phyloP scores from a whole-genome alignment of 2,329 filamentous ascomycete genomes.

The Eutypella sp. region DNA sequence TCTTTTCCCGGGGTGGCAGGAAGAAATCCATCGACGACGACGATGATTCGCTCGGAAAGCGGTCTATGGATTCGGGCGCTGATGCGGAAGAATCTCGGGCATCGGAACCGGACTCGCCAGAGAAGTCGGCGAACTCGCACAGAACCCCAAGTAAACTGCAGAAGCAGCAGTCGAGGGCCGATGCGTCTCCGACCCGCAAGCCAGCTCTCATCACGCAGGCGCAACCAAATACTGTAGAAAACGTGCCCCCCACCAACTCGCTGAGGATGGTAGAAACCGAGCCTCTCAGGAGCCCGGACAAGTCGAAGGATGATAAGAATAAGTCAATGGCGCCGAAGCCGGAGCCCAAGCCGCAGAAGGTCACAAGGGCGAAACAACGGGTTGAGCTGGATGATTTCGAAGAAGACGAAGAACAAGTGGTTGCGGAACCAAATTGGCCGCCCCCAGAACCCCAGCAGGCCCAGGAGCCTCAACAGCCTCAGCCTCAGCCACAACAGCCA shows the following conservation, averaged over 20 bases:
- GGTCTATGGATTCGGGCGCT: constrained; percentile 50
- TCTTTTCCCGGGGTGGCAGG: constrained; percentile 60
- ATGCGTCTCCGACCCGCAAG: constrained; percentile 43
- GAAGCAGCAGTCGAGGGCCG: constrained; percentile 54
- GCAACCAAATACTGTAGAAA: constrained; percentile 48
- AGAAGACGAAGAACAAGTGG: constrained; percentile 31
- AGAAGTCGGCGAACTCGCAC: constrained; percentile 41
- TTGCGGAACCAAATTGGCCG: constrained; percentile 21
- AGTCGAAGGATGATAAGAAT: constrained; percentile 38
- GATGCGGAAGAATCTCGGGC: constrained; percentile 40
- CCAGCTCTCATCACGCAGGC: constrained; percentile 21
- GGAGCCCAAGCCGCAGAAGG: constrained; percentile 51
- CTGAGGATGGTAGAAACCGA: constrained; percentile 56
- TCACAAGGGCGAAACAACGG: constrained; percentile 55
- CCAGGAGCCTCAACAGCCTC: constrained; percentile 10
- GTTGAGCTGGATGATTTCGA: constrained; percentile 67
- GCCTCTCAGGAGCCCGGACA: constrained; percentile 33
- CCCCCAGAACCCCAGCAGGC: constrained; percentile 22
- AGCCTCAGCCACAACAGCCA: constrained; percentile 12
- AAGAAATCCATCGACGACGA: constrained; percentile 53
- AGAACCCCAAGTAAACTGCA: constrained; percentile 64
- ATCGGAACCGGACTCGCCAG: constrained; percentile 42
- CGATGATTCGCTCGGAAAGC: constrained; percentile 57
- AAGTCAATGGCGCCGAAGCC: constrained; percentile 37
- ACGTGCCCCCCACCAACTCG: constrained; percentile 47